phyloP scores from a whole-genome alignment of 352 stramenopile species.

The Globisporangium parvum region DNA sequence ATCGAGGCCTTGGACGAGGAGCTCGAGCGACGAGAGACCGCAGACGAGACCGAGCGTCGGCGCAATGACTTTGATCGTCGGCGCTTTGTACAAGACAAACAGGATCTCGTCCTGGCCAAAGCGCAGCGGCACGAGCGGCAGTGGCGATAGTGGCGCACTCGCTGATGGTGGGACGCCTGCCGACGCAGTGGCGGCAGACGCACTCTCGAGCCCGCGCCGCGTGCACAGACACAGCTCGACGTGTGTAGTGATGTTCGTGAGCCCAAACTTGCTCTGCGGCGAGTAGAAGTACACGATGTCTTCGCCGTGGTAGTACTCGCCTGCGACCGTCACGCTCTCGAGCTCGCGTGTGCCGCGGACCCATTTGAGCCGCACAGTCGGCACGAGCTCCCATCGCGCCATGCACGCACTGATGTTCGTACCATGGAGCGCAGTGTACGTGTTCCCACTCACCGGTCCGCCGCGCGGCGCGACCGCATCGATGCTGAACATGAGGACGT shows the following conservation, averaged over 20 bases:
- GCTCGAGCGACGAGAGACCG: constrained; percentile 38
- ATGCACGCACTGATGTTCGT: constrained; percentile 60
- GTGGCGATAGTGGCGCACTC: neutral
- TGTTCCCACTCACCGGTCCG: constrained; percentile 63
- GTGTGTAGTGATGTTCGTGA: constrained; percentile 55
- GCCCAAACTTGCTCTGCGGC: constrained; percentile 65
- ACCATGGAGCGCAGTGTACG: constrained; percentile 52
- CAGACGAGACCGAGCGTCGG: constrained; percentile 35
- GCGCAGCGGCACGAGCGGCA: constrained; percentile 4
- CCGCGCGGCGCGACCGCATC: constrained; percentile 42
- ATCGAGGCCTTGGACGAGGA: constrained; percentile 60
- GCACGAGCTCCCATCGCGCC: constrained; percentile 11
- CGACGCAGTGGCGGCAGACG: neutral
- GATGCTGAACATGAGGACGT: constrained; percentile 51
- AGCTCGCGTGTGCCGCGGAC: constrained; percentile 52
- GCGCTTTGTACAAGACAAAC: constrained; percentile 67
- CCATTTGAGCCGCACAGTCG: constrained; percentile 50
- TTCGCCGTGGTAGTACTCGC: constrained; percentile 56
- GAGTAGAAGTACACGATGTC: constrained; percentile 73
- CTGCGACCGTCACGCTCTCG: constrained; percentile 44
- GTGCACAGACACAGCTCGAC: constrained; percentile 41
- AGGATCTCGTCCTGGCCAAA: constrained; percentile 63
- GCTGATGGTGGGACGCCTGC: neutral
- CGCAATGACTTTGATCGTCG: constrained; percentile 42
- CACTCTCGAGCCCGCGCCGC: constrained; percentile 4